A percentile compares a stretch with the other conserved stretches of the same genome.
Conservation (phyloP, 2,329 filamentous ascomycete species). For the Trichoderma koningiopsis region DNA sequence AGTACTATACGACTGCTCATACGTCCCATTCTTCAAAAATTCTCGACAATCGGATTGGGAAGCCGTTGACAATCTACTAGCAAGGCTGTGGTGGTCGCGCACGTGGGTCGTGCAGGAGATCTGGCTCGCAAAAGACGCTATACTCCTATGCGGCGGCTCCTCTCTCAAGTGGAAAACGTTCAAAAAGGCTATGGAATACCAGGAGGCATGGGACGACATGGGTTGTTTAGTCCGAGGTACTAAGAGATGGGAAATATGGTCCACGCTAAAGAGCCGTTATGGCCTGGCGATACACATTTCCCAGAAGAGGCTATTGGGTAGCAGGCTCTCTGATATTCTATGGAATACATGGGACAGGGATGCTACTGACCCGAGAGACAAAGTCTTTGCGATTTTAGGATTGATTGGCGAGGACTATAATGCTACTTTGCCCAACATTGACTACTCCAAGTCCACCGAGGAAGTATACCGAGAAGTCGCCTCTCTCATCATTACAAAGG, state of each 20-base stretch:
- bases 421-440: neutral
- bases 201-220: constrained; percentile 9
- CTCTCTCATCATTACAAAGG: neutral
- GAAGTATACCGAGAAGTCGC: neutral
- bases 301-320: neutral
- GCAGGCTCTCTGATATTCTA: constrained; percentile 2
- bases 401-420: neutral
- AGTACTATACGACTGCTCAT: neutral
- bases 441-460: neutral
- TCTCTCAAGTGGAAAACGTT: neutral
- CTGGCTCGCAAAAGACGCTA: neutral
- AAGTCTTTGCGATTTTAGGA: neutral
- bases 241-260: neutral
- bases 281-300: constrained; percentile 7
- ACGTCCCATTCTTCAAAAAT: neutral
- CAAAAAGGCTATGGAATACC: neutral
- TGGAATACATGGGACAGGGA: constrained; percentile 3
- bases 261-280: neutral
- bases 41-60: neutral
- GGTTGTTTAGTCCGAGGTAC: neutral
- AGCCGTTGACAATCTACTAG: neutral
- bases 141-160: neutral
- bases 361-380: neutral
- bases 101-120: neutral
- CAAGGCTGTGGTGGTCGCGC: neutral